Percentiles rank a stretch among this genome's conserved stretches.
Evolutionary conservation across 805 yeast species (phyloP).

Genomic region (Metschnikowia picachoensis): DNA sequence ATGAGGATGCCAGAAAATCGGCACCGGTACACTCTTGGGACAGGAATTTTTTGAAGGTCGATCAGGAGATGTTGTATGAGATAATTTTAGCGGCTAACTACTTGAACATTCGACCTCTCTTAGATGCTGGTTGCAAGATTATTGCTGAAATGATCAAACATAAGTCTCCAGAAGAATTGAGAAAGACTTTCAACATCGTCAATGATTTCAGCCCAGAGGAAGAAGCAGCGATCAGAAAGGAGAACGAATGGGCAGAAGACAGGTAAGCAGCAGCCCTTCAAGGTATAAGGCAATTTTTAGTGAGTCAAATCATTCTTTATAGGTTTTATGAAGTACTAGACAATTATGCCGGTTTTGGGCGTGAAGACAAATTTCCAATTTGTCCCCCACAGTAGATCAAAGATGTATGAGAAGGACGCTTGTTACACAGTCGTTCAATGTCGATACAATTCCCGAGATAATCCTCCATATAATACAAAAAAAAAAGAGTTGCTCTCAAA

Average conservation of each 20-base stretch:
- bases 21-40: constrained; percentile 97
- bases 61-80: constrained; percentile 84
- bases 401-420: too few relatives aligned
- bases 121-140: constrained; percentile 76
- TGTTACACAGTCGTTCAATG: too few relatives aligned
- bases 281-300: too few relatives aligned
- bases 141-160: constrained; percentile 84
- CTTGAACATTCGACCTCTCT: constrained; percentile 66
- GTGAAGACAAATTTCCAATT: too few relatives aligned
- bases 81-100: constrained; percentile 80
- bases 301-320: too few relatives aligned
- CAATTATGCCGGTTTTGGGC: too few relatives aligned
- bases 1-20: constrained; percentile 79
- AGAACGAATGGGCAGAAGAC: constrained; percentile 89
- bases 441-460: too few relatives aligned
- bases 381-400: too few relatives aligned
- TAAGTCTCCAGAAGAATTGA: constrained; percentile 73
- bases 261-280: constrained; percentile 36
- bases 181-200: constrained; percentile 75
- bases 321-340: too few relatives aligned
- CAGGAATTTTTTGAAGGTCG: constrained; percentile 87
- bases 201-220: constrained; percentile 85
- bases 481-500: too few relatives aligned
- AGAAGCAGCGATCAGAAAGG: constrained; percentile 82
- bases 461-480: too few relatives aligned